These are phyloP conservation scores for Lagerstroemia speciosa DNA, from an alignment of 345 rosid genomes.

Conservation along the genomic window DNA sequence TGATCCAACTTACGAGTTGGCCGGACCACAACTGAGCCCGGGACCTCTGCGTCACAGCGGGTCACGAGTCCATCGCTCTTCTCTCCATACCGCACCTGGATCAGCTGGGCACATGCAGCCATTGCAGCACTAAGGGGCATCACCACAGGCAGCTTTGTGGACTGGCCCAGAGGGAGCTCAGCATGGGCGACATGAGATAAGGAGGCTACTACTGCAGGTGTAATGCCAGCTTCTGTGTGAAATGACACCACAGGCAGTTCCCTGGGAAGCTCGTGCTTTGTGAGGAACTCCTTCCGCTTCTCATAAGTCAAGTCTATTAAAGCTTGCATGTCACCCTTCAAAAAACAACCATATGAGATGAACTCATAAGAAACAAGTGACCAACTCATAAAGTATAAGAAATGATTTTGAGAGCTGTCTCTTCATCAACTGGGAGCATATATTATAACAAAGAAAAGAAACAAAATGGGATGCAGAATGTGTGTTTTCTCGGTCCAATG, in stretches of 20 bases:
- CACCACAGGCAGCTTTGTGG: conserved; percentile 70
- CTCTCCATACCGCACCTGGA: conserved; percentile 71
- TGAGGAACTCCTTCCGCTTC: conserved; percentile 75
- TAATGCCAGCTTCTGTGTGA: conserved; percentile 81
- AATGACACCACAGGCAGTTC: conserved; percentile 83
- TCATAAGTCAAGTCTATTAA: conserved; percentile 89
- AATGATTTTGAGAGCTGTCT: not conserved
- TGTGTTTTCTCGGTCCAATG: no score
- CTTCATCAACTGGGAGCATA: no score
- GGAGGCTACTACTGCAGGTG: conserved; percentile 69
- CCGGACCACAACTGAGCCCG: conserved; percentile 83
- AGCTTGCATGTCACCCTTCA: conserved; percentile 89
- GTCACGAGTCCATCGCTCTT: conserved; percentile 91
- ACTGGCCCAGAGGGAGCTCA: conserved; percentile 57
- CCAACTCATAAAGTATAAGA: not conserved
- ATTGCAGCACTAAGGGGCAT: conserved; percentile 91
- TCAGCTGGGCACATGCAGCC: conserved; percentile 95
- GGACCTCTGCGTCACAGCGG: conserved; percentile 84
- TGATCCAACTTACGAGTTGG: conserved; percentile 79
- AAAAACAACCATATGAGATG: conserved; percentile 4
- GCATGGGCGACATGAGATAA: conserved; percentile 89
- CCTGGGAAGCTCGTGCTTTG: conserved; percentile 55
- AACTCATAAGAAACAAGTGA: not conserved
- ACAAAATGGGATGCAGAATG: no score
- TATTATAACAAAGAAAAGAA: no score